Evolutionary conservation across 179 eudicot genomes (phyloP).

Genomic region (Silene noctiflora): DNA sequence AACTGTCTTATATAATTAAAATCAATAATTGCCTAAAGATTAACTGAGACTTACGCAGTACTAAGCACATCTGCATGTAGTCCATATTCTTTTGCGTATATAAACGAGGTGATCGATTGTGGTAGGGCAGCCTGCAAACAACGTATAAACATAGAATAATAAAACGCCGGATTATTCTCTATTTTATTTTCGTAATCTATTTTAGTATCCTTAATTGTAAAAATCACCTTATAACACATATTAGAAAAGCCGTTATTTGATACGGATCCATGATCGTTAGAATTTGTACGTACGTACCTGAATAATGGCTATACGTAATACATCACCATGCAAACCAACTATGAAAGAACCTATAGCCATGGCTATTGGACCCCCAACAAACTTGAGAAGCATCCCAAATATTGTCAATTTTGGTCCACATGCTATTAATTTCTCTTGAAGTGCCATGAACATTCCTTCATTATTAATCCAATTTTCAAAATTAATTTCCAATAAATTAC

Average conservation of each 20-base stretch:
- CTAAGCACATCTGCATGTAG: slow-evolving; percentile 79
- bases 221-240: too few relatives aligned
- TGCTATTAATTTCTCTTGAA: slow-evolving; percentile 62
- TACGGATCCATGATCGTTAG: too few relatives aligned
- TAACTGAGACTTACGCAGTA: slow-evolving; percentile 63
- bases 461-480: not conserved
- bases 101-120: slow-evolving; percentile 69
- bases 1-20: not conserved
- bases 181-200: too few relatives aligned
- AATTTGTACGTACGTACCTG: slow-evolving; percentile 39
- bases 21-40: not conserved
- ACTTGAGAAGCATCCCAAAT: slow-evolving; percentile 68
- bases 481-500: too few relatives aligned
- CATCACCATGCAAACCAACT: slow-evolving; percentile 60
- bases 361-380: slow-evolving; percentile 57
- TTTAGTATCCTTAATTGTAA: not conserved
- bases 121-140: slow-evolving; percentile 75
- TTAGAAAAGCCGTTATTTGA: too few relatives aligned
- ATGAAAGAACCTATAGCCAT: slow-evolving; percentile 56
- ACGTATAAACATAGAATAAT: not conserved
- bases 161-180: too few relatives aligned
- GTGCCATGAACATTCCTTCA: slow-evolving; percentile 74
- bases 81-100: slow-evolving; percentile 80
- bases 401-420: slow-evolving; percentile 53
- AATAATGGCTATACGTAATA: slow-evolving; percentile 59